phyloP scores from a whole-genome alignment of 2,329 filamentous ascomycete species.

The Trichoderma citrinoviride region DNA sequence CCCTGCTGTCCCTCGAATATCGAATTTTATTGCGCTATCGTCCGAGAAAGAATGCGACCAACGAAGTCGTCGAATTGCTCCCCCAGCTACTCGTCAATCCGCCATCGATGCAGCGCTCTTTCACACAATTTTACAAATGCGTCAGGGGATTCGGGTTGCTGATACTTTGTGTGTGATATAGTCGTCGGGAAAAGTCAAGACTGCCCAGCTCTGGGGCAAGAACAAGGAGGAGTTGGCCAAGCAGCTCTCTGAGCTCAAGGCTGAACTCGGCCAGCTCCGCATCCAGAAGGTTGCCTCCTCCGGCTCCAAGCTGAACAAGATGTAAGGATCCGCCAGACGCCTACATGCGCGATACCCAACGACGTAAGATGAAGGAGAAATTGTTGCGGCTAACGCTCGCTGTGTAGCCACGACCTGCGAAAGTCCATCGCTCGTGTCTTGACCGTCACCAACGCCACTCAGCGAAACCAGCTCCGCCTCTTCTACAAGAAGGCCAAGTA shows the following conservation, averaged over 20 bases:
- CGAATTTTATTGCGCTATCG: constrained; percentile 22
- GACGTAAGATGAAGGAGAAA: constrained; percentile 13
- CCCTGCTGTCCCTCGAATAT: constrained; percentile 13
- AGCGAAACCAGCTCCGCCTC: constrained; percentile 93
- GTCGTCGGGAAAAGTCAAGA: constrained; percentile 75
- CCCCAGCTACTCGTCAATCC: constrained; percentile 9
- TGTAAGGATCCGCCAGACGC: constrained; percentile 59
- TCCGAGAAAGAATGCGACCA: constrained; percentile 3
- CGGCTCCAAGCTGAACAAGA: constrained; percentile 94
- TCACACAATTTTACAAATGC: not conserved
- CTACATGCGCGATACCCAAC: not conserved
- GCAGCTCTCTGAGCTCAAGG: constrained; percentile 93
- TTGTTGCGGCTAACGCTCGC: constrained; percentile 27
- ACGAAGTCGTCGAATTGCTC: constrained; percentile 3
- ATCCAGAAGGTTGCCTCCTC: constrained; percentile 98
- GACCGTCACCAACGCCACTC: constrained; percentile 99
- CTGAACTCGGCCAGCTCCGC: constrained; percentile 91
- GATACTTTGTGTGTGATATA: constrained; percentile 27
- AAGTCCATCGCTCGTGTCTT: constrained; percentile 99
- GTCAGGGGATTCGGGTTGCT: constrained; percentile 7
- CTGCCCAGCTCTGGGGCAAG: constrained; percentile 96
- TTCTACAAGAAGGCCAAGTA: constrained; percentile 99
- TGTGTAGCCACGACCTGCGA: constrained; percentile 86
- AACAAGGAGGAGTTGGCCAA: constrained; percentile 97
- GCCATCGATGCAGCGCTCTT: constrained; percentile 17